Conservation (phyloP, 768 basidiomycete genomes). For the Serendipita sp. region DNA sequence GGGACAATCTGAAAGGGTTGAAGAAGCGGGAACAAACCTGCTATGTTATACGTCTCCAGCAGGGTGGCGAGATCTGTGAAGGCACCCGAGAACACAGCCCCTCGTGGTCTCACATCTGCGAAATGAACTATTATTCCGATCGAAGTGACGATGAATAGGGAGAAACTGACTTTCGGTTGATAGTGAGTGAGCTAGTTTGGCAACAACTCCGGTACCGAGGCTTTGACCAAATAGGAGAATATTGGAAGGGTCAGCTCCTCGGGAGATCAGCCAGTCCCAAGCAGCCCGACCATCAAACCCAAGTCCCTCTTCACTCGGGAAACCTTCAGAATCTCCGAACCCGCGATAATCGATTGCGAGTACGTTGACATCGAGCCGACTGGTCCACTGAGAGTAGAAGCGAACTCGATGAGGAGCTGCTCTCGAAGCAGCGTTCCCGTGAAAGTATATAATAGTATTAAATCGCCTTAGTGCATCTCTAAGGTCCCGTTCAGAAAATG, state of each 20-base stretch:
- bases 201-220: constrained; percentile 67
- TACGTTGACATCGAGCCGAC: constrained; percentile 56
- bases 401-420: constrained; percentile 51
- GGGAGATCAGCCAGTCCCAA: constrained; percentile 56
- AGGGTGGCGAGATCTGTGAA: constrained; percentile 45
- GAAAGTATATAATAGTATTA: constrained; percentile 81
- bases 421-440: constrained; percentile 78
- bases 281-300: constrained; percentile 53
- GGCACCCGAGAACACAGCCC: constrained; percentile 37
- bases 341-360: constrained; percentile 85
- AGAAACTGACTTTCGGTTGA: constrained; percentile 22
- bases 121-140: background rate
- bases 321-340: constrained; percentile 72
- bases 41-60: constrained; percentile 49
- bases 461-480: constrained; percentile 34
- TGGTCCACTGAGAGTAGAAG: constrained; percentile 48
- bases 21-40: constrained; percentile 53
- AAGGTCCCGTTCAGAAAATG: constrained; percentile 27
- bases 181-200: constrained; percentile 26
- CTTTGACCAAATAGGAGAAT: constrained; percentile 76
- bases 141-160: background rate
- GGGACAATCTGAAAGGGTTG: constrained; percentile 54
- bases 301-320: constrained; percentile 62
- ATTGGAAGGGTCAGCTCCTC: constrained; percentile 40
- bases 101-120: constrained; percentile 21